Conservation (phyloP, 257 asterid genomes). For the Jacaranda copaia region DNA sequence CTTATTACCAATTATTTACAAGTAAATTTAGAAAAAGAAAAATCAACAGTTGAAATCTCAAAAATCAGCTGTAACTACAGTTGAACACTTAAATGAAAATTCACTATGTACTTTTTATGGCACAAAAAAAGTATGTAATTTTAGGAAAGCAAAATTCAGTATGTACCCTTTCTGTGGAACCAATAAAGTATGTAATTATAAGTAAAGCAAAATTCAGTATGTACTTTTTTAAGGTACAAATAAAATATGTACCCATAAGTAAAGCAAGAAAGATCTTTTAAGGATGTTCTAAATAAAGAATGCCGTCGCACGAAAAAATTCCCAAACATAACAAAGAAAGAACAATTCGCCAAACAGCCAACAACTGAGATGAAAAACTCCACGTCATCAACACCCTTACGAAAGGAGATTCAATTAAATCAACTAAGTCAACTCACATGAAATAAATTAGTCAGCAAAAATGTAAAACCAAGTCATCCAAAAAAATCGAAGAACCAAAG, state of each 20-base stretch:
- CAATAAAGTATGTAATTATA: too few species aligned
- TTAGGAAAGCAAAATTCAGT: neutral
- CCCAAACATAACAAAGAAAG: slow-evolving; percentile 18
- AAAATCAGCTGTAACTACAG: neutral
- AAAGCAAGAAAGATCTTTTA: neutral
- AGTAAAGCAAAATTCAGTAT: too few species aligned
- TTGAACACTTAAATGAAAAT: neutral
- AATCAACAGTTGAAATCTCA: neutral
- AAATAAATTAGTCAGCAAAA: neutral
- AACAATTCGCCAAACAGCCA: slow-evolving; percentile 7
- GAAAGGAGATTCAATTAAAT: neutral
- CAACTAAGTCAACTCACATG: neutral
- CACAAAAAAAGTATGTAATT: neutral
- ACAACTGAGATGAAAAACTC: neutral
- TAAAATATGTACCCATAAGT: neutral
- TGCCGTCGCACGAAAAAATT: neutral
- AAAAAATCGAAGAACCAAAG: neutral
- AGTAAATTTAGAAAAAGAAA: neutral
- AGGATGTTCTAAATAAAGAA: neutral
- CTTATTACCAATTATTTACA: neutral
- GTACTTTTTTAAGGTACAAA: neutral
- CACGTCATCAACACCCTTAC: slow-evolving; percentile 9
- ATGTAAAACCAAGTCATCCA: neutral
- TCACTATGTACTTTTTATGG: neutral
- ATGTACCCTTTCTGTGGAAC: too few species aligned